phyloP scores from a whole-genome alignment of 257 asterid genomes.

The Penstemon newberryi region DNA sequence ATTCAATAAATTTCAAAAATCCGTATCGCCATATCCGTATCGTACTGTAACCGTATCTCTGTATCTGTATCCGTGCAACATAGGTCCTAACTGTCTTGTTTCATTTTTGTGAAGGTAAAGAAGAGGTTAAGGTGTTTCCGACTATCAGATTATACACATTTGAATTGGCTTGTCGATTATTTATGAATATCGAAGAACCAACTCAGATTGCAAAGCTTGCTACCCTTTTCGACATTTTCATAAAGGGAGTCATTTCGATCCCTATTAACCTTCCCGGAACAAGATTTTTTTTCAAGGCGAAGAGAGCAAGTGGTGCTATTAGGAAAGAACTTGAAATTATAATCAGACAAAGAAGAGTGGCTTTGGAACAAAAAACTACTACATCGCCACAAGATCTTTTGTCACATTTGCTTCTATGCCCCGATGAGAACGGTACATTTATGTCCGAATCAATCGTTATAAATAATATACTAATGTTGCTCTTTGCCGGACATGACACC shows the following conservation, averaged over 20 bases:
- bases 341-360: conserved; percentile 38
- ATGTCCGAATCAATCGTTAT: conserved; percentile 43
- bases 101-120: conserved; percentile 31
- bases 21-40: too few species aligned
- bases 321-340: conserved; percentile 37
- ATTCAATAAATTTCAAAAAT: too few species aligned
- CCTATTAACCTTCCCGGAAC: conserved; percentile 57
- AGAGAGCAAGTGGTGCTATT: conserved; percentile 36
- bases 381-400: conserved; percentile 45
- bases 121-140: conserved; percentile 40
- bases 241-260: conserved; percentile 42
- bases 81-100: too few species aligned
- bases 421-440: conserved; percentile 43
- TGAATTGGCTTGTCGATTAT: conserved; percentile 47
- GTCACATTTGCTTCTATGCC: conserved; percentile 44
- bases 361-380: conserved; percentile 28
- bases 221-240: conserved; percentile 36
- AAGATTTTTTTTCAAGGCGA: conserved; percentile 36
- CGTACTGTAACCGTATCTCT: too few species aligned
- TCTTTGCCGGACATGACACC: conserved; percentile 59
- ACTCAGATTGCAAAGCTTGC: conserved; percentile 32
- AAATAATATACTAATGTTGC: conserved; percentile 37
- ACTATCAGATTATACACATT: conserved; percentile 36
- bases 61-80: too few species aligned
- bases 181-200: conserved; percentile 53